These are phyloP conservation scores for Hapsidospora chrysogenum DNA, from an alignment of 495 filamentous ascomycete species.

Conservation along the genomic window DNA sequence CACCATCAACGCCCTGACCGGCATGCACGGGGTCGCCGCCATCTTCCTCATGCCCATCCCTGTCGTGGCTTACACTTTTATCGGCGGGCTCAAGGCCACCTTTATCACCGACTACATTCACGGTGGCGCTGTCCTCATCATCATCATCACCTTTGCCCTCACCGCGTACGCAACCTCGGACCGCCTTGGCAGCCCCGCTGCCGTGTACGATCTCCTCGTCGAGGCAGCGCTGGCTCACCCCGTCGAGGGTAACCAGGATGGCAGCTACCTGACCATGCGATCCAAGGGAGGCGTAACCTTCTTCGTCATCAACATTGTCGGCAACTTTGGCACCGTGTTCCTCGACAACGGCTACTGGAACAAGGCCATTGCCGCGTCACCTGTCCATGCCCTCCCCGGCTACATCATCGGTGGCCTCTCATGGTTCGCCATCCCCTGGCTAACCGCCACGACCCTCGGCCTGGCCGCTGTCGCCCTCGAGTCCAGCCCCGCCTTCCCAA, in stretches of 20 bases:
- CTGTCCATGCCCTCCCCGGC: constrained; percentile 24
- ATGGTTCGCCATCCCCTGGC: constrained; percentile 34
- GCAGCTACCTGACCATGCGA: constrained; percentile 35
- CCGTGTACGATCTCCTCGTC: constrained; percentile 30
- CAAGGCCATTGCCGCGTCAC: constrained; percentile 30
- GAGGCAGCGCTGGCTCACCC: constrained; percentile 26
- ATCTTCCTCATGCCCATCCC: constrained; percentile 38
- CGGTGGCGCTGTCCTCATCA: constrained; percentile 18
- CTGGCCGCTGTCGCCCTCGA: constrained; percentile 31
- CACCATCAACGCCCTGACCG: constrained; percentile 69
- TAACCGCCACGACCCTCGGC: constrained; percentile 30
- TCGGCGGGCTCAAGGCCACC: constrained; percentile 19
- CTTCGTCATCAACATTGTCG: constrained; percentile 24
- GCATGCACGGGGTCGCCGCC: constrained; percentile 72
- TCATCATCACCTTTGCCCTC: constrained; percentile 33
- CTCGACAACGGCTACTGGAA: constrained; percentile 34
- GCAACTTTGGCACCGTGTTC: constrained; percentile 23
- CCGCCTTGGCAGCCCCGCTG: constrained; percentile 22
- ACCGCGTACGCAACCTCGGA: constrained; percentile 25
- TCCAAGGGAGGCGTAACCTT: constrained; percentile 29
- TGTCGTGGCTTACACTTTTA: constrained; percentile 14
- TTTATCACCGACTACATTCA: constrained; percentile 26
- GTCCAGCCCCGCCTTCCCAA: constrained; percentile 28
- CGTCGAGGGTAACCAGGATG: constrained; percentile 28
- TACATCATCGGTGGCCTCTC: constrained; percentile 34